Conservation (phyloP, 2,329 filamentous ascomycete species). For the Aspergillus floridensis region DNA sequence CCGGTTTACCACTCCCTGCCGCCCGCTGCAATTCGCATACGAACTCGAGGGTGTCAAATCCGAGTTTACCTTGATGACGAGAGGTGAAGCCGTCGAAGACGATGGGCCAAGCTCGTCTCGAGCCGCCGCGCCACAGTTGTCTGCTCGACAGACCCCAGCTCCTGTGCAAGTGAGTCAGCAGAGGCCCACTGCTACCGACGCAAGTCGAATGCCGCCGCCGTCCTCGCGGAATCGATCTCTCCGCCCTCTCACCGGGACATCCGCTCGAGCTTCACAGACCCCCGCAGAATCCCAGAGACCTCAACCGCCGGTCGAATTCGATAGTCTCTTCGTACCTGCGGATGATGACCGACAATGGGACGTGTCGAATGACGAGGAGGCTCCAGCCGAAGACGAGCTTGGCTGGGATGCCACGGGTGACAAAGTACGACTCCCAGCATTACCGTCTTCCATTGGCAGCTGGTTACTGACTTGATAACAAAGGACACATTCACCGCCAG, state of each 20-base stretch:
- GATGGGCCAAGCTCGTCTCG: slow-evolving; percentile 41
- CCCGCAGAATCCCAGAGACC: slow-evolving; percentile 28
- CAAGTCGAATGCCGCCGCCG: slow-evolving; percentile 31
- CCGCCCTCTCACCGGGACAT: slow-evolving; percentile 33
- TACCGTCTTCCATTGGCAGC: not conserved
- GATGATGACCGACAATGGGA: slow-evolving; percentile 62
- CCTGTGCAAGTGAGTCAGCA: slow-evolving; percentile 23
- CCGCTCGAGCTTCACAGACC: slow-evolving; percentile 21
- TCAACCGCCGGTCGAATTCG: slow-evolving; percentile 45
- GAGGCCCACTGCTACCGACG: slow-evolving; percentile 13
- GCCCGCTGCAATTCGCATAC: slow-evolving; percentile 62
- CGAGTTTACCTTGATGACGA: slow-evolving; percentile 65
- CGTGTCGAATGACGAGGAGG: slow-evolving; percentile 54
- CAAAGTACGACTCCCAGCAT: slow-evolving; percentile 33
- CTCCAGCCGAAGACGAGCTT: slow-evolving; percentile 59
- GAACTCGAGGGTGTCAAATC: slow-evolving; percentile 54
- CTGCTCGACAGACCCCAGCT: slow-evolving; percentile 39
- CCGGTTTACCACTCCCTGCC: slow-evolving; percentile 58
- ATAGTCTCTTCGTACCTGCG: slow-evolving; percentile 61
- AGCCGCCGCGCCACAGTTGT: slow-evolving; percentile 39
- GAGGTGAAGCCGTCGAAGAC: slow-evolving; percentile 50
- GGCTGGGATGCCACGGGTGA: slow-evolving; percentile 61
- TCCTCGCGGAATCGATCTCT: slow-evolving; percentile 33
- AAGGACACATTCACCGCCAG: slow-evolving; percentile 33
- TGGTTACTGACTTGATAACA: slow-evolving; percentile 4